Evolutionary conservation across 75 land plant species (phyloP), one percentile per base, ranked within the genome.

Genomic region (Cupressus sempervirens): DNA sequence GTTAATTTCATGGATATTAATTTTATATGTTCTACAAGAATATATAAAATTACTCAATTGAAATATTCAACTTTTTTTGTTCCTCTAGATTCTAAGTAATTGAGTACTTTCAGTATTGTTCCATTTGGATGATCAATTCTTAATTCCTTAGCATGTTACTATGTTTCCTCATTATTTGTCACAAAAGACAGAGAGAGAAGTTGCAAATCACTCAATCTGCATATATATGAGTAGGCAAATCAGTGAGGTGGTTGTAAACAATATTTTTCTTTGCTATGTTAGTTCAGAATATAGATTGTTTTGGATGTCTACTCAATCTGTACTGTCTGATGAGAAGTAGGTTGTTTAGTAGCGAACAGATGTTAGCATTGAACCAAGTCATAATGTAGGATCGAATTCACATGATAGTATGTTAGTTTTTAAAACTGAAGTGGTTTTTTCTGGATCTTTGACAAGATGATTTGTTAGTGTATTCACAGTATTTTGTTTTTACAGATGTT

Each of bases 261-360:
- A n/a, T 79, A 1, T 45, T 30, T 50, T 26, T 6, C 10, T 79
- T n/a, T 45, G 46, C 50, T n/a, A 43, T n/a, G 30, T 41, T 62
- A 18, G 67, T 23, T 62, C 26, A 62, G 67, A 62, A 23, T 62
- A n/a, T 62, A 62, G 67, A 20, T 62, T 23, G 8, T 62, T 62
- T 6, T 29, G 1, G 14, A 30, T 70, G 10, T 32, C 74, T 10
- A 30, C 32, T 32, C 36, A 32, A 30, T 29, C 14, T 70, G 36
- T 79, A 45, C 3, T n/a, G 50, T 79, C 26, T 45, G 81, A 79
- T 79, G 81, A 23, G 50, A 79, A 79, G 46, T 79, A 32, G 30
- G n/a, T 79, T 70, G 35, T 11, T 70, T 9, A 70, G 36, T 30
- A 1, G 30, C 73, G 30, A n/a, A 32, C 32, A 70, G 7, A 70